Evolutionary conservation across 2,329 filamentous ascomycete species (phyloP).

Genomic region (Paracamarosporium sp.): DNA sequence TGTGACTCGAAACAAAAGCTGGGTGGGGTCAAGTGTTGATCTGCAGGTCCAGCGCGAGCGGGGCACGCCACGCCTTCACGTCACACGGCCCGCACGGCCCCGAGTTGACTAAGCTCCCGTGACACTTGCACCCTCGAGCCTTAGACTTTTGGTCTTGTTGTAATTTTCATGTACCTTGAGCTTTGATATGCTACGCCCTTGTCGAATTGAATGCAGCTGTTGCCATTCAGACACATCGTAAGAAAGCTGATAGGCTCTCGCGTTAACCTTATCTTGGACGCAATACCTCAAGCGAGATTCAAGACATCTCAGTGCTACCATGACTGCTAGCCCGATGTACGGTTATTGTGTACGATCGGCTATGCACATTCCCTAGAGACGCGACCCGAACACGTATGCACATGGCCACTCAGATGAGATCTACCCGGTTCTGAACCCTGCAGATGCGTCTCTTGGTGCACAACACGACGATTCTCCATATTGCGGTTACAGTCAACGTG

Average conservation of each 20-base stretch:
- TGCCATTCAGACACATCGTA: not conserved
- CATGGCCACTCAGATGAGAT: constrained; percentile 11
- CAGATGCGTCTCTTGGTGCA: constrained; percentile 15
- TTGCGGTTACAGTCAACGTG: constrained; percentile 26
- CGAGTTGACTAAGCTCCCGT: constrained; percentile 1
- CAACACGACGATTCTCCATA: constrained; percentile 13
- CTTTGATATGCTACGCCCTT: too few species aligned
- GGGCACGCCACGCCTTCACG: constrained; percentile 3
- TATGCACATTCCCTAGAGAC: constrained; percentile 3
- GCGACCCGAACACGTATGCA: constrained; percentile 18
- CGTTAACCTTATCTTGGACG: not conserved
- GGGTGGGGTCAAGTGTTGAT: constrained; percentile 2
- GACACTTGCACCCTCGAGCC: too few species aligned
- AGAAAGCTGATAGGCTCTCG: not conserved
- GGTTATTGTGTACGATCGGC: constrained; percentile 18
- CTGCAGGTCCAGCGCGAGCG: constrained; percentile 6
- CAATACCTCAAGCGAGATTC: not conserved
- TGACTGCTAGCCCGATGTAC: not conserved
- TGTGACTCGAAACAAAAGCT: constrained; percentile 11
- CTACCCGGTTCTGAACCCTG: constrained; percentile 16
- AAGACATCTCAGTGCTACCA: constrained; percentile 11
- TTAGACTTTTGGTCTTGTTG: too few species aligned
- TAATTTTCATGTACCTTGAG: too few species aligned
- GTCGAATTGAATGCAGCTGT: not conserved
- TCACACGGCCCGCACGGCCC: constrained; percentile 7